Evolutionary conservation across 805 yeast species (phyloP), one percentile per base, ranked within the genome.

Genomic region (Ogataea naganishii): DNA sequence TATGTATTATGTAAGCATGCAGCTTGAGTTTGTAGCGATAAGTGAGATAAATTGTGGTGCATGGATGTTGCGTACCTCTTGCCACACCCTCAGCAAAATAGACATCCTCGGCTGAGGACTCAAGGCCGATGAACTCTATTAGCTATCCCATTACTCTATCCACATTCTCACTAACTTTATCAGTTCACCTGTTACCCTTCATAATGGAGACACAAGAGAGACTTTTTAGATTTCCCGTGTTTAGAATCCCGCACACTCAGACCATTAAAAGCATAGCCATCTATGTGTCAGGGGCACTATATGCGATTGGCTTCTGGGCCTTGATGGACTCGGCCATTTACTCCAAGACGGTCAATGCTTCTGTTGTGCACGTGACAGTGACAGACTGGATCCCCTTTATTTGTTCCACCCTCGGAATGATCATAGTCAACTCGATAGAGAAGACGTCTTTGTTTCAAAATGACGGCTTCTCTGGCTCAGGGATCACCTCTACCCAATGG

Each of bases 301-400:
- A 81, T 43, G 81, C 96, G 23, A 53, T 80, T 32, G 97, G 95
- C 6, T 78, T 89, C 50, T 89, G 96, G 94, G 61, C 79, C 14
- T 73, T 89, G 56, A 56, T 92, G 13, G 97, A 89, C 56, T 84
- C 95, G 1, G 86, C 94, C 2, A 69, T 92, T 20, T 89, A 74
- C 56, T 80, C 94, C 25, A 78, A 75, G 40, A 80, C 85, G 12
- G 79, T 78, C 27, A 89, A 89, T 61, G 95, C 86, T 1, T 80
- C 95, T 1, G 64, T 65, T 25, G 84, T 86, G 6, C 96, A 89
- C 51, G 84, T 92, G 18, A 76, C 89, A 4, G 83, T 89, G 49
- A 79, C 84, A 23, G 98, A 89, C 58, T 89, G 98, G 98, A 74
- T 92, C 30, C 98, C 98, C 4, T 75, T 82, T 40, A 69, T 89